Percentiles rank a stretch among this genome's conserved stretches.
Evolutionary conservation across 306 rosid species (phyloP).

Genomic region (Clitoria ternatea): DNA sequence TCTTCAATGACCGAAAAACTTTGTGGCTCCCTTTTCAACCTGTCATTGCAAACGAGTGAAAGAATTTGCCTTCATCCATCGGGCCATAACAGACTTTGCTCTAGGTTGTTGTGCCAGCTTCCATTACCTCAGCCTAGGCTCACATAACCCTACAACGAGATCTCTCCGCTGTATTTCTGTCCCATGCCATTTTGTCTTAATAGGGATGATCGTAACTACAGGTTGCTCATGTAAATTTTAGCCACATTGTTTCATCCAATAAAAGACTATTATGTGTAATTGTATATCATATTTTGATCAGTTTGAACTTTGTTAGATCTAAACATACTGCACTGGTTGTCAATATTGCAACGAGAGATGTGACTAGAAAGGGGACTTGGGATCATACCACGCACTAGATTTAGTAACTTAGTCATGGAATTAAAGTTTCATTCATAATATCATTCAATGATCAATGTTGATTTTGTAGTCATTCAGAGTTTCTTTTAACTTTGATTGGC

Average conservation of each 20-base stretch:
- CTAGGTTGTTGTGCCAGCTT: conserved; percentile 22
- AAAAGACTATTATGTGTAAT: conserved; percentile 2
- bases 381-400: neutral
- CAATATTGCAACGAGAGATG: neutral
- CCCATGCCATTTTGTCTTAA: conserved; percentile 17
- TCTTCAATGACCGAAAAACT: conserved; percentile 14
- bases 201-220: conserved; percentile 29
- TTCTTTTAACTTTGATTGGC: too few species aligned
- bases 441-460: too few species aligned
- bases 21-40: conserved; percentile 36
- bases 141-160: conserved; percentile 10
- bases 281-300: conserved; percentile 22
- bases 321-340: neutral
- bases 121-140: conserved; percentile 13
- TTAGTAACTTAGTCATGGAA: too few species aligned
- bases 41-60: conserved; percentile 34
- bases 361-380: neutral
- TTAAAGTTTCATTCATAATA: too few species aligned
- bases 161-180: conserved; percentile 11
- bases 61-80: conserved; percentile 17
- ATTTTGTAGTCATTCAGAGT: too few species aligned
- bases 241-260: conserved; percentile 28
- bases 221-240: conserved; percentile 26
- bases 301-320: neutral
- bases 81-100: conserved; percentile 20